phyloP scores from a whole-genome alignment of 192 early-diverging fungal genomes.

The Gaertneriomyces semiglobifer region DNA sequence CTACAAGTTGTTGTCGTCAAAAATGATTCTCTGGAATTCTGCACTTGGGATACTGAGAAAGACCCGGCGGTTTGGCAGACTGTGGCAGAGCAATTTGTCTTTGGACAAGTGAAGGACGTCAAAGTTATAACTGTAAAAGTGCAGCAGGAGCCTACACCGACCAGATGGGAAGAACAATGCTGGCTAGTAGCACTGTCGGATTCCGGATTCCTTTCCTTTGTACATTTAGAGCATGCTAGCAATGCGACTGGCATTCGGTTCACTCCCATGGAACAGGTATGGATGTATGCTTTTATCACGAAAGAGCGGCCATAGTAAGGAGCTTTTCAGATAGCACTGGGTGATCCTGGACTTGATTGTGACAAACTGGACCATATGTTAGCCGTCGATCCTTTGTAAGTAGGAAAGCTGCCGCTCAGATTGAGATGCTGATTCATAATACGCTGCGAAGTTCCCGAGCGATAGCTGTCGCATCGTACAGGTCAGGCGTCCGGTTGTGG shows the following conservation, averaged over 20 bases:
- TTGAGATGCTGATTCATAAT: not conserved
- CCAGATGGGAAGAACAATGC: not conserved
- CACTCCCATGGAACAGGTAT: slow-evolving; percentile 6
- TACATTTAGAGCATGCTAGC: not conserved
- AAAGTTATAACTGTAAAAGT: not conserved
- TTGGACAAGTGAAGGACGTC: slow-evolving; percentile 19
- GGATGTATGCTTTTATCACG: not conserved
- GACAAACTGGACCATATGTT: slow-evolving; percentile 24
- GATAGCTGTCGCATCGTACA: slow-evolving; percentile 24
- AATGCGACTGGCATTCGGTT: not conserved
- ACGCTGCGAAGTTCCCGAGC: slow-evolving; percentile 25
- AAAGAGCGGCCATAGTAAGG: not conserved
- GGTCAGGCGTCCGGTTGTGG: slow-evolving; percentile 5
- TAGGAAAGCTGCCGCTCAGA: not conserved
- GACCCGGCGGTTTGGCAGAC: not conserved
- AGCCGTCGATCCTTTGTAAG: slow-evolving; percentile 40
- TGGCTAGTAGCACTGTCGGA: slow-evolving; percentile 19
- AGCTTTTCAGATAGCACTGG: slow-evolving; percentile 26
- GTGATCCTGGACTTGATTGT: slow-evolving; percentile 26
- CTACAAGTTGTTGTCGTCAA: no score
- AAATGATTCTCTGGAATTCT: no score
- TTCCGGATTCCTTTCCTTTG: slow-evolving; percentile 32
- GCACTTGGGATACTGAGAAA: not conserved
- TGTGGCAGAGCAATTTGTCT: slow-evolving; percentile 9
- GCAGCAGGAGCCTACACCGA: not conserved